Base-by-base conservation (phyloP, 1,139 yeast species). In the Arxiozyma slooffiae region DNA sequence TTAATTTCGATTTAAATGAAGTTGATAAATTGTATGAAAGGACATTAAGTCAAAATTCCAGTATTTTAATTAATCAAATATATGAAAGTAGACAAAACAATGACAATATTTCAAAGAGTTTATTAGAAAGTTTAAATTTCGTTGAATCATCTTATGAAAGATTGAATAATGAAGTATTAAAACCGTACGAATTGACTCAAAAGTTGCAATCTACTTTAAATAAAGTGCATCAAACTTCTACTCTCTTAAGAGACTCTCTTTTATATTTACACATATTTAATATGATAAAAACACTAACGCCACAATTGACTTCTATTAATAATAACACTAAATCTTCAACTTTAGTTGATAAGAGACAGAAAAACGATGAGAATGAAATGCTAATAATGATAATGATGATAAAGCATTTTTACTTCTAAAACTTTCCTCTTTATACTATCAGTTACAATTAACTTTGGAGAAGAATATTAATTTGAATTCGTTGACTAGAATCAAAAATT, bases 1-100 rank as follows among this genome's bases (percentile, higher is more conserved):
- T 89, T 24, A 76, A 75, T 42, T 90, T 85, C 64, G 96, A 87
- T 62, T 63, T 82, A 8, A 79, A 78, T 48, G 96, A 89, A 66
- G 75, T 88, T 44, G 82, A 85, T 51, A 72, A 75, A 52, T 73
- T 81, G 45, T 75, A 85, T 62, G 73, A 75, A 30, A 62, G 69
- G 38, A 69, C 76, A 26, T 66, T 89, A 4, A 72, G 78, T 6
- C 71, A 71, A 7, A 78, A 85, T 62, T 79, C 85, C 53, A 74
- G 74, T 41, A 70, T 71, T 16, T 69, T 89, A 45, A 74, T 87
- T 11, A 66, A 73, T 9, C 83, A 82, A 58, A 76, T 85, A 50
- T 68, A 73, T 11, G 73, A 72, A 39, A 73, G 80, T 21, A 77
- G 75, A 34, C 54, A 64, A 3, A 71, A 78, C 7, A 72, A 74